Percentiles rank a stretch among this genome's conserved stretches.
phyloP scores from a whole-genome alignment of 495 filamentous ascomycete species.

The Talaromyces thailandensis region DNA sequence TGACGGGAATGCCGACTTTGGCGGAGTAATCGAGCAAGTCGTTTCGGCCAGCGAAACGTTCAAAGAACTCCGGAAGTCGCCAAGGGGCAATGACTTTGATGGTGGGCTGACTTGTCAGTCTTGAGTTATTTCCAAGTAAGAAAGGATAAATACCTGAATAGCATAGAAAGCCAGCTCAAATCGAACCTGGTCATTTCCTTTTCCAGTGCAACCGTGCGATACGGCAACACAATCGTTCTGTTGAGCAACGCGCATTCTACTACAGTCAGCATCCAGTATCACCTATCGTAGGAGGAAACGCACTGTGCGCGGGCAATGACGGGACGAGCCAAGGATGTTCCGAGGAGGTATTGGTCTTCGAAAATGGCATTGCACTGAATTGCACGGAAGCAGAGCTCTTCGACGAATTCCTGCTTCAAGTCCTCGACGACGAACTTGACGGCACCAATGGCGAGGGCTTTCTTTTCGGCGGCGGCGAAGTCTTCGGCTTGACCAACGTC shows the following conservation, averaged over 20 bases:
- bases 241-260: constrained; percentile 31
- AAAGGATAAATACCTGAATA: constrained; percentile 39
- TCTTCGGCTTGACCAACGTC: constrained; percentile 59
- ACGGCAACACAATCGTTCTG: constrained; percentile 3
- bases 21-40: constrained; percentile 84
- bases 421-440: constrained; percentile 35
- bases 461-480: constrained; percentile 53
- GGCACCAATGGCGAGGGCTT: constrained; percentile 28
- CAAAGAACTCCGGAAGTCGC: constrained; percentile 76
- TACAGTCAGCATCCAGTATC: neutral
- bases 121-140: constrained; percentile 25
- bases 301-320: constrained; percentile 75
- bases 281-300: constrained; percentile 38
- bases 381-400: constrained; percentile 80
- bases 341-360: constrained; percentile 71
- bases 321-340: constrained; percentile 76
- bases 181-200: constrained; percentile 54
- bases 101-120: constrained; percentile 47
- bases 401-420: constrained; percentile 69
- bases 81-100: constrained; percentile 89
- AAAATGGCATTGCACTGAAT: constrained; percentile 84
- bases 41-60: constrained; percentile 72
- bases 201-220: constrained; percentile 8
- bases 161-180: constrained; percentile 73
- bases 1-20: constrained; percentile 72